These are phyloP conservation scores for Paecilomyces variotii DNA, from an alignment of 2,329 filamentous ascomycete genomes.

Conservation along the genomic window DNA sequence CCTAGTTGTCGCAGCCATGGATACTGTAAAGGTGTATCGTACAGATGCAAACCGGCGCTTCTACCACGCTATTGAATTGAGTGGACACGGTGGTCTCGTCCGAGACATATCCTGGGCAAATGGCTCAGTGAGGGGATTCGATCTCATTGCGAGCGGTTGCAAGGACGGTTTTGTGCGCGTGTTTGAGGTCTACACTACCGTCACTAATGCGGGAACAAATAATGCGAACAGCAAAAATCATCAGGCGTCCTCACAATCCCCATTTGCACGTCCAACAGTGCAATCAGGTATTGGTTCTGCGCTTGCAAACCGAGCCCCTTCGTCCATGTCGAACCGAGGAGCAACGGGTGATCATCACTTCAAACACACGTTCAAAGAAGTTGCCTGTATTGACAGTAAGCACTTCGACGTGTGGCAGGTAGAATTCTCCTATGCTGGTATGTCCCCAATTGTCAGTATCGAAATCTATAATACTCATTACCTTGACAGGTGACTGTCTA, in stretches of 20 bases:
- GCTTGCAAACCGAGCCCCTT: conserved; percentile 27
- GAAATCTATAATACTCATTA: background rate
- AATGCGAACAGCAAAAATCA: conserved; percentile 17
- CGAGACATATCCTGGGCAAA: conserved; percentile 89
- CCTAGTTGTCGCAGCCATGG: conserved; percentile 79
- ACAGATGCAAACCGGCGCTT: conserved; percentile 69
- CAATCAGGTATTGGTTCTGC: conserved; percentile 37
- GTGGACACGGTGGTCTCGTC: conserved; percentile 66
- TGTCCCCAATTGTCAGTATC: conserved; percentile 6
- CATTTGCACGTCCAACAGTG: conserved; percentile 22
- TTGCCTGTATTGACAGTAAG: conserved; percentile 36
- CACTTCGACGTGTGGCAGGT: conserved; percentile 40
- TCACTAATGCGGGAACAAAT: conserved; percentile 19
- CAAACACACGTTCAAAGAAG: conserved; percentile 34
- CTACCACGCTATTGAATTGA: conserved; percentile 72
- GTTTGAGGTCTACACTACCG: conserved; percentile 54
- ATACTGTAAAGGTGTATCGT: conserved; percentile 73
- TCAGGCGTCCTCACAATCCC: conserved; percentile 19
- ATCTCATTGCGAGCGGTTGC: conserved; percentile 83
- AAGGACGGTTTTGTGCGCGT: conserved; percentile 86
- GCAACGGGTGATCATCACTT: conserved; percentile 30
- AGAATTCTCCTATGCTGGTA: conserved; percentile 36
- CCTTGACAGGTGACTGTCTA: conserved; percentile 31
- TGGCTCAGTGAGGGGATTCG: conserved; percentile 81
- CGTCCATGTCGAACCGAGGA: conserved; percentile 23